A percentile compares a stretch with the other conserved stretches of the same genome.
These are phyloP conservation scores for Clitocybe nebularis DNA, from an alignment of 1,284 basidiomycete genomes.

Conservation along the genomic window DNA sequence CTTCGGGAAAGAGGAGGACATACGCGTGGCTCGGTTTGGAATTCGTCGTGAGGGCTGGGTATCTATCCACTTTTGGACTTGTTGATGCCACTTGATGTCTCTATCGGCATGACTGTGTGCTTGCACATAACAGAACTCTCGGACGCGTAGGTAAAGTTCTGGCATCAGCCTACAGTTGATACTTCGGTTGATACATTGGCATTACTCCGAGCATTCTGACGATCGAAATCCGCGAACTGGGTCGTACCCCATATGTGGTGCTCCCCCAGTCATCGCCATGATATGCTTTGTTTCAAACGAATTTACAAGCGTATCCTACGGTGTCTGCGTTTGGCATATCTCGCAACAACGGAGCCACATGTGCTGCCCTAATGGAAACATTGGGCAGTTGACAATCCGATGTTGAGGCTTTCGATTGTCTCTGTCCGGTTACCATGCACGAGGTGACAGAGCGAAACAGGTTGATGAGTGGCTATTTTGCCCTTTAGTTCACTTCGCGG, in stretches of 20 bases:
- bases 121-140: conserved; percentile 4
- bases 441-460: conserved; percentile 14
- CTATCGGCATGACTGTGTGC: conserved; percentile 15
- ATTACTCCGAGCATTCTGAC: too few species aligned
- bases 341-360: too few species aligned
- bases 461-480: conserved; percentile 12
- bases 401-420: too few species aligned
- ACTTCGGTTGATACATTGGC: not conserved
- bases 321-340: too few species aligned
- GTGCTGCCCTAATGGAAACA: too few species aligned
- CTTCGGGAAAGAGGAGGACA: conserved; percentile 21
- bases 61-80: conserved; percentile 7
- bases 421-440: conserved; percentile 16
- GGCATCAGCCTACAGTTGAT: not conserved
- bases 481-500: conserved; percentile 42
- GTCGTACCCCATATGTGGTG: too few species aligned
- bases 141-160: not conserved
- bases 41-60: conserved; percentile 35
- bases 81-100: conserved; percentile 1
- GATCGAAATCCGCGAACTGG: too few species aligned
- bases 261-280: too few species aligned
- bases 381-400: too few species aligned
- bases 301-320: too few species aligned
- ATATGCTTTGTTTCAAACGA: too few species aligned
- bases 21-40: conserved; percentile 27